These are phyloP conservation scores for Boechera retrofracta DNA, from an alignment of 345 rosid genomes.

Conservation along the genomic window DNA sequence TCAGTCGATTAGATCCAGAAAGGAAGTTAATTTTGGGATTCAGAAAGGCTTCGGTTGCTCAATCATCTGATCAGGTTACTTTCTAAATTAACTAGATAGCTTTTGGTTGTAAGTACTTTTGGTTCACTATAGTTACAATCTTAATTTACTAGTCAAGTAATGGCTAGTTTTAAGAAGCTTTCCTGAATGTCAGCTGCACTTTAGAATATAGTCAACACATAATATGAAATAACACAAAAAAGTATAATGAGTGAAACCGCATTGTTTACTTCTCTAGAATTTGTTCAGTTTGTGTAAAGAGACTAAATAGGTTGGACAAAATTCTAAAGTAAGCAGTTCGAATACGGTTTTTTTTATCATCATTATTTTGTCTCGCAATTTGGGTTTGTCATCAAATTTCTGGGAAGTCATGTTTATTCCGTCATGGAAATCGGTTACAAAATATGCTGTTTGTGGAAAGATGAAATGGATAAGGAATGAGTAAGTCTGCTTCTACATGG, in stretches of 20 bases:
- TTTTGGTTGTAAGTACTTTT: constrained; percentile 20
- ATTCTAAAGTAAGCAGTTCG: constrained; percentile 13
- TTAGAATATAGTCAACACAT: constrained; percentile 19
- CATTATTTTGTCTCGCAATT: not conserved
- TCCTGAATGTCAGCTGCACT: constrained; percentile 25
- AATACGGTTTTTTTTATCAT: constrained; percentile 1
- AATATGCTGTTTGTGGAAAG: constrained; percentile 15
- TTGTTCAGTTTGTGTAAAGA: not conserved
- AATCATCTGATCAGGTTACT: constrained; percentile 84
- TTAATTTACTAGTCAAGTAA: constrained; percentile 20
- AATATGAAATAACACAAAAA: not conserved
- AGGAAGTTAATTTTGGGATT: constrained; percentile 94
- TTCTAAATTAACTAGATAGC: constrained; percentile 27
- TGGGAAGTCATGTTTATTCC: constrained; percentile 1
- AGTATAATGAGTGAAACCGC: constrained; percentile 14
- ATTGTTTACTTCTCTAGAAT: constrained; percentile 10
- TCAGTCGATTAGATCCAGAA: constrained; percentile 92
- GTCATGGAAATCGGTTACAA: not conserved
- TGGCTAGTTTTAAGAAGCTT: constrained; percentile 24
- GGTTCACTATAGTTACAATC: not conserved
- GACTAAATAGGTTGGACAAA: constrained; percentile 16
- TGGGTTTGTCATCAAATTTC: not conserved
- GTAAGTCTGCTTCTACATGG: constrained; percentile 8
- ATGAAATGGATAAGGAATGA: constrained; percentile 18
- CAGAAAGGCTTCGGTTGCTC: constrained; percentile 79